Percentiles rank a stretch among this genome's conserved stretches.
phyloP scores from a whole-genome alignment of 257 asterid species.

The Coffea eugenioides region DNA sequence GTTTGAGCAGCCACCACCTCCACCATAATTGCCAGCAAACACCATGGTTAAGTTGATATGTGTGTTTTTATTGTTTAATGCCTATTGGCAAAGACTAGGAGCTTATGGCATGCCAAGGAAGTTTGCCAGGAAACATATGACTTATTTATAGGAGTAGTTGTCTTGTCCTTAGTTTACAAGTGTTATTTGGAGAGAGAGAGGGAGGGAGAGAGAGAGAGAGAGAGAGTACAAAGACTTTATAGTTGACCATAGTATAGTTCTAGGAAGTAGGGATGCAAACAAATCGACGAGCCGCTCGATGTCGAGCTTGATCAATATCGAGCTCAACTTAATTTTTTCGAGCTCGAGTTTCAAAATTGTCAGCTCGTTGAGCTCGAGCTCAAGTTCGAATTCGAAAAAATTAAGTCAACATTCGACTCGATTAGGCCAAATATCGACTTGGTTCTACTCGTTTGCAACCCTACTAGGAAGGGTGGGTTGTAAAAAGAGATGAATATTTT shows the following conservation, averaged over 20 bases:
- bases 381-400: too few species aligned
- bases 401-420: too few species aligned
- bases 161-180: neutral
- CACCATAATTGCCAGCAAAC: slow-evolving; percentile 23
- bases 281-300: too few species aligned
- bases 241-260: neutral
- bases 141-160: neutral
- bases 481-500: neutral
- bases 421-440: too few species aligned
- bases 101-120: neutral
- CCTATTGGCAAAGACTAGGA: neutral
- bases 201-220: neutral
- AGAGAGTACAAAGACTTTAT: neutral
- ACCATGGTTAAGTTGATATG: slow-evolving; percentile 24
- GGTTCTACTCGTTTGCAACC: too few species aligned
- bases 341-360: too few species aligned
- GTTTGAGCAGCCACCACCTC: slow-evolving; percentile 24
- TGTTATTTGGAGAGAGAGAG: neutral
- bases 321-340: too few species aligned
- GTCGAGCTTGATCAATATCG: too few species aligned
- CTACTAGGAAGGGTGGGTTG: neutral
- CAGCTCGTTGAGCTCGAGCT: too few species aligned
- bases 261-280: too few species aligned
- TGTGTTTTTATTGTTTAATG: neutral
- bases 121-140: neutral